Conservation (phyloP, 208 protist genomes). For the Herpetomonas tarakana region DNA sequence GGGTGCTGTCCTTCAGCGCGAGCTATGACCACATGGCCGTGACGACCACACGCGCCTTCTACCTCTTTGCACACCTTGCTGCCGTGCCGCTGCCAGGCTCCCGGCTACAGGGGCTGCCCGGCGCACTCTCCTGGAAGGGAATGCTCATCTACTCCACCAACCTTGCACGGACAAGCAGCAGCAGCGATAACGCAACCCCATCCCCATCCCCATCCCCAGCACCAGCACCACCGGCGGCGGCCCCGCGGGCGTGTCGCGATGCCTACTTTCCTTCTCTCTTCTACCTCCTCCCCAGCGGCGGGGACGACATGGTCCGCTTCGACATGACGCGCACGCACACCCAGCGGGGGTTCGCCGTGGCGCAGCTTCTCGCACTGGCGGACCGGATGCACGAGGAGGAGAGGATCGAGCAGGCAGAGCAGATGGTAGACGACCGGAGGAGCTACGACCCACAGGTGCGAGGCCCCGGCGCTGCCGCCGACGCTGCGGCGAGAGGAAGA, state of each 20-base stretch:
- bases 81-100: slow-evolving; percentile 21
- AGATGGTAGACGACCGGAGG: background rate
- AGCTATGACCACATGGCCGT: slow-evolving; percentile 28
- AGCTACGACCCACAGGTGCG: background rate
- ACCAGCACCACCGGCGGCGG: background rate
- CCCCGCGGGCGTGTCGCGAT: background rate
- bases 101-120: background rate
- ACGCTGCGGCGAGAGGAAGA: too few species aligned
- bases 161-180: slow-evolving; percentile 22
- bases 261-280: background rate
- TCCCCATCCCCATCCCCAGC: too few species aligned
- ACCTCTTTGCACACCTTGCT: slow-evolving; percentile 28
- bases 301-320: background rate
- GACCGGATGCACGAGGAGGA: background rate
- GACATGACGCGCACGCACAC: background rate
- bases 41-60: slow-evolving; percentile 21
- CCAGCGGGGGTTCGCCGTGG: background rate
- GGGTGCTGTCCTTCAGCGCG: slow-evolving; percentile 17
- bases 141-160: background rate
- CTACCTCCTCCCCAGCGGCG: background rate
- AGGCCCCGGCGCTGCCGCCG: too few species aligned
- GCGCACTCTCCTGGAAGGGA: background rate
- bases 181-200: slow-evolving; percentile 10
- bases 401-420: background rate
- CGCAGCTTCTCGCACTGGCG: background rate